A percentile compares a stretch with the other conserved stretches of the same genome.
Evolutionary conservation across 305 asterid species (phyloP).

Genomic region (Solanum hybrid): DNA sequence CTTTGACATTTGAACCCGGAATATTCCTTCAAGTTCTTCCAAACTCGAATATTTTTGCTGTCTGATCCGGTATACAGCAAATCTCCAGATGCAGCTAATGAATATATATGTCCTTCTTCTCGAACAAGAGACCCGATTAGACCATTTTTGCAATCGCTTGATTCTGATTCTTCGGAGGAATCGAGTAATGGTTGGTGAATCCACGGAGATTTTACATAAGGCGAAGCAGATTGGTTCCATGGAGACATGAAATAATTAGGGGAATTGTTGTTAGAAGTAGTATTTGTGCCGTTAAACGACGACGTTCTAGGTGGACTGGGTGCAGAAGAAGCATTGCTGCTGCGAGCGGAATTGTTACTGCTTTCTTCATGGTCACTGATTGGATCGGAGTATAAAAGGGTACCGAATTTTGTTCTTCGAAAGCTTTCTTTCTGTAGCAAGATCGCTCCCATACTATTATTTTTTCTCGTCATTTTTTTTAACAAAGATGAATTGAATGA

Average conservation of each 20-base stretch:
- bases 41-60: conserved; percentile 65
- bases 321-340: conserved; percentile 27
- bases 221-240: conserved; percentile 65
- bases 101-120: conserved; percentile 70
- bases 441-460: background rate
- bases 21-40: conserved; percentile 60
- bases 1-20: conserved; percentile 73
- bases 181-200: conserved; percentile 17
- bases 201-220: conserved; percentile 72
- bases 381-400: conserved; percentile 28
- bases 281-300: conserved; percentile 23
- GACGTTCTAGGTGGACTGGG: conserved; percentile 9
- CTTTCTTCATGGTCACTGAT: background rate
- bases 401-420: conserved; percentile 40
- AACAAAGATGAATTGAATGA: background rate
- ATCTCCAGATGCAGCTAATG: conserved; percentile 57
- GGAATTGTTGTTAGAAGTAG: conserved; percentile 28
- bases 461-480: conserved; percentile 19
- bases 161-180: background rate
- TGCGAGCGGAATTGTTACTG: conserved; percentile 15
- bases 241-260: conserved; percentile 53
- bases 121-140: conserved; percentile 59
- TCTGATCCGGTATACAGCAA: conserved; percentile 81
- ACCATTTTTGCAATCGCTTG: conserved; percentile 7
- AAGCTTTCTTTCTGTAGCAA: conserved; percentile 19